Evolutionary conservation across 2,329 filamentous ascomycete genomes (phyloP), one percentile per base, ranked within the genome.

Genomic region (Lasiodiplodia sp.): DNA sequence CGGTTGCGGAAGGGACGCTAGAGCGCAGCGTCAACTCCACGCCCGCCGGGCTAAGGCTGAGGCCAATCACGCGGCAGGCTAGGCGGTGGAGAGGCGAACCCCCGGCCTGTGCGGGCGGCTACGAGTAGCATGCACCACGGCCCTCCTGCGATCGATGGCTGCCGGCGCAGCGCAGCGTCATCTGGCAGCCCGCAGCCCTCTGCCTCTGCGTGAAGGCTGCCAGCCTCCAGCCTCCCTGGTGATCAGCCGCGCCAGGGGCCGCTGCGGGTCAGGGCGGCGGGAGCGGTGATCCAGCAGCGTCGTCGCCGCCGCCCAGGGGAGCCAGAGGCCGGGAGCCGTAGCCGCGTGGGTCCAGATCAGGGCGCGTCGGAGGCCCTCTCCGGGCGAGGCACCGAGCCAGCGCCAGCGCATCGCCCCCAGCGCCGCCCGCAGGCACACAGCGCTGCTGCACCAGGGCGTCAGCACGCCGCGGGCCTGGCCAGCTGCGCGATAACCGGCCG

Each of bases 171-270:
- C 63, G 51, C 44, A 38, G 60, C 60, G 60, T 64, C 60, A 64
- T 64, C 60, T 64, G 60, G 60, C 44, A 64, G 60, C 37, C 44
- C 37, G 37, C n/a, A 16, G n/a, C 37, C 18, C 25, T n/a, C 16
- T 34, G 16, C 31, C 44, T 47, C 44, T 47, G 44, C 44, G 44
- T 47, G 44, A 18, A 47, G n/a, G 44, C 44, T n/a, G 44, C 40
- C 40, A 47, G 40, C 44, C 44, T 47, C 44, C 44, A 47, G 44
- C 44, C 44, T 47, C 47, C 60, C 60, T 64, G 60, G 23, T 52
- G 60, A 64, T 64, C 60, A 23, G 44, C 60, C 60, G 60, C 60
- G 47, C 60, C 60, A 64, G 60, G 60, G 60, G 60, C 44, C 44
- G 60, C 60, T 38, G 60, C 60, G 44, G 60, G 44, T 64, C 60